Conservation (phyloP, 192 early-diverging fungal species). For the Linnemannia hyalina region DNA sequence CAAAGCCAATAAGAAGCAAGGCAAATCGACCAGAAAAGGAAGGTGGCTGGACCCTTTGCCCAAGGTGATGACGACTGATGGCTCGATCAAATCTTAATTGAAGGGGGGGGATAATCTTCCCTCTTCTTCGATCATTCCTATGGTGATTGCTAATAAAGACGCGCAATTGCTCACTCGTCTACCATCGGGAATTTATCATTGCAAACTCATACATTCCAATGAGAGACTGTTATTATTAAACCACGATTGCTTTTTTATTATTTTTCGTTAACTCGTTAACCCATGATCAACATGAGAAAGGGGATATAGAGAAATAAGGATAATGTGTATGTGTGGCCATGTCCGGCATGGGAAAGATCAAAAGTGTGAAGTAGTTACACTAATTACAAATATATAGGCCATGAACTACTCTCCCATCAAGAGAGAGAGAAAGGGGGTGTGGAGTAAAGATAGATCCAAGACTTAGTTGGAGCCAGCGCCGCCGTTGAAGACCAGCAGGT, state of each 20-base stretch:
- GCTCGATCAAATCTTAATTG: neutral
- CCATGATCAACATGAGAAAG: neutral
- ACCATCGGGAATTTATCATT: too few species aligned
- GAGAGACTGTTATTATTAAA: neutral
- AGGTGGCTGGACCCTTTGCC: neutral
- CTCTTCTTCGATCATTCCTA: too few species aligned
- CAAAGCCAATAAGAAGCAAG: neutral
- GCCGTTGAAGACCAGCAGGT: conserved; percentile 51
- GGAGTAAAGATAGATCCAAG: too few species aligned
- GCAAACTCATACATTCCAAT: too few species aligned
- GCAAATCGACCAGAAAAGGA: neutral
- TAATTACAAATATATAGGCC: neutral
- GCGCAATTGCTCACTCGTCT: too few species aligned
- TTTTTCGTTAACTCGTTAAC: neutral
- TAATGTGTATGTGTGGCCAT: neutral
- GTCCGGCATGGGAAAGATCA: neutral
- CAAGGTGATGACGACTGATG: neutral
- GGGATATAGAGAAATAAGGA: neutral
- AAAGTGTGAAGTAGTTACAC: neutral
- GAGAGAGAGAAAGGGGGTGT: neutral
- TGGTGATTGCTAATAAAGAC: too few species aligned
- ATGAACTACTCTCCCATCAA: neutral
- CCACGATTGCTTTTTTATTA: conserved; percentile 8
- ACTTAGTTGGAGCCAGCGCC: conserved; percentile 13
- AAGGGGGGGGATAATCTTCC: too few species aligned